phyloP scores from a whole-genome alignment of 768 basidiomycete genomes.

The Hysterangium stoloniferum region DNA sequence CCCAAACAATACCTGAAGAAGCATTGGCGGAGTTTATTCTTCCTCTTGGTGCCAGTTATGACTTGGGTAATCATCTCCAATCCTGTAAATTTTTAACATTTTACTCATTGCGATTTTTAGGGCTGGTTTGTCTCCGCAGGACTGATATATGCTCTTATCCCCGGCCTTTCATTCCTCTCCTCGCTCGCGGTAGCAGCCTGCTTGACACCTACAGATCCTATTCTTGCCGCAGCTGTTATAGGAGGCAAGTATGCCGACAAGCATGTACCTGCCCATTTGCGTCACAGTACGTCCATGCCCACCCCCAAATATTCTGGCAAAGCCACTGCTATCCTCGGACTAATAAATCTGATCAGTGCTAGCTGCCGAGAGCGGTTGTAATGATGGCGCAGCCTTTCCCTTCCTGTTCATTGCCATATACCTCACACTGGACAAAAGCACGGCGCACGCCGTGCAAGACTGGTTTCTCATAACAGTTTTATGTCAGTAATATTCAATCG shows the following conservation, averaged over 20 bases:
- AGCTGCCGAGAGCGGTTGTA: constrained; percentile 82
- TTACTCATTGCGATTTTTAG: constrained; percentile 26
- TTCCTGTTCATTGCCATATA: constrained; percentile 89
- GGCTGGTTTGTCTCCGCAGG: constrained; percentile 94
- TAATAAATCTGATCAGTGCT: constrained; percentile 35
- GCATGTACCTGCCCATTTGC: constrained; percentile 83
- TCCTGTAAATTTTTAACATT: not conserved
- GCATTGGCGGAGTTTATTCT: constrained; percentile 89
- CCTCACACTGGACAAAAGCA: constrained; percentile 58
- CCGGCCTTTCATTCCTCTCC: constrained; percentile 82
- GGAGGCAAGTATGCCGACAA: constrained; percentile 98
- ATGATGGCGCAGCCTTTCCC: constrained; percentile 95
- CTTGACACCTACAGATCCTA: constrained; percentile 91
- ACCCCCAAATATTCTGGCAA: constrained; percentile 33
- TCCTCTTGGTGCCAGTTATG: constrained; percentile 78
- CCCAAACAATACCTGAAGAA: constrained; percentile 90
- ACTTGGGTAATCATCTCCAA: constrained; percentile 57
- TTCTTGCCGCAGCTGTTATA: constrained; percentile 84
- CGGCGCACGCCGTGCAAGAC: constrained; percentile 61
- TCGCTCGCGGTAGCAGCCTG: constrained; percentile 87
- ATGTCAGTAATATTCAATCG: constrained; percentile 30
- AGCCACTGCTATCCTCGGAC: too few species aligned
- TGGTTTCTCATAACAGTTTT: constrained; percentile 89
- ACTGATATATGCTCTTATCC: constrained; percentile 88
- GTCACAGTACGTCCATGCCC: constrained; percentile 26